These are phyloP conservation scores for Nidula microcarpa DNA, from an alignment of 768 basidiomycete species.

Conservation along the genomic window DNA sequence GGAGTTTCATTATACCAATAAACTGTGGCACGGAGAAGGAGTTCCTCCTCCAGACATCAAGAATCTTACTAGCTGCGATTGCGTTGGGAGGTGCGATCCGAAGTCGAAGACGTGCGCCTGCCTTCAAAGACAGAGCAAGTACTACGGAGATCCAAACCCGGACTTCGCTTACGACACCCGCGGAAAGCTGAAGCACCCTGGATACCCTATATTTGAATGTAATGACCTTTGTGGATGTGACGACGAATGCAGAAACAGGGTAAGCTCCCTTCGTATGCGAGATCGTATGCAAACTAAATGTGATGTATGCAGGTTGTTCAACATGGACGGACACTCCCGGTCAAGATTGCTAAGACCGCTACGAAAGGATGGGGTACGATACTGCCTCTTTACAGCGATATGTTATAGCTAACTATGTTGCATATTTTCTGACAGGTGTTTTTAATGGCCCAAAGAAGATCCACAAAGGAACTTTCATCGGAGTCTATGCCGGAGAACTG, in stretches of 20 bases:
- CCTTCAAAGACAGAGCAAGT: conserved; percentile 49
- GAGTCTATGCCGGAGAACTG: conserved; percentile 84
- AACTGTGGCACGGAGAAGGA: conserved; percentile 68
- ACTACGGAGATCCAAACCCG: conserved; percentile 18
- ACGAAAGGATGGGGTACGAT: conserved; percentile 83
- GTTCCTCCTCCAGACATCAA: conserved; percentile 64
- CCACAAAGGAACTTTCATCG: conserved; percentile 66
- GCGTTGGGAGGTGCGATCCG: conserved; percentile 73
- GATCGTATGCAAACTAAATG: not conserved
- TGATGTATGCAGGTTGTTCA: conserved; percentile 68
- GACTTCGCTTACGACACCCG: conserved; percentile 72
- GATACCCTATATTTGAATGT: conserved; percentile 81
- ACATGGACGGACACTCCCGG: conserved; percentile 60
- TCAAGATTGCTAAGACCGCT: conserved; percentile 67
- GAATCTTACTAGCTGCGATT: conserved; percentile 65
- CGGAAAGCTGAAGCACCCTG: conserved; percentile 46
- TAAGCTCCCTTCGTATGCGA: conserved; percentile 27
- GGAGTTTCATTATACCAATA: conserved; percentile 87
- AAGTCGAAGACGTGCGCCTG: conserved; percentile 73
- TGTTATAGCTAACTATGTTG: conserved; percentile 1
- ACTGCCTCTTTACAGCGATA: not conserved
- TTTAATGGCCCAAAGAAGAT: conserved; percentile 67
- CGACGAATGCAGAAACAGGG: conserved; percentile 79
- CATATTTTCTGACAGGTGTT: conserved; percentile 46
- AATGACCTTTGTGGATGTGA: conserved; percentile 80